Evolutionary conservation across 108 stramenopile species (phyloP).

Genomic region (Pelagomonas calceolata): DNA sequence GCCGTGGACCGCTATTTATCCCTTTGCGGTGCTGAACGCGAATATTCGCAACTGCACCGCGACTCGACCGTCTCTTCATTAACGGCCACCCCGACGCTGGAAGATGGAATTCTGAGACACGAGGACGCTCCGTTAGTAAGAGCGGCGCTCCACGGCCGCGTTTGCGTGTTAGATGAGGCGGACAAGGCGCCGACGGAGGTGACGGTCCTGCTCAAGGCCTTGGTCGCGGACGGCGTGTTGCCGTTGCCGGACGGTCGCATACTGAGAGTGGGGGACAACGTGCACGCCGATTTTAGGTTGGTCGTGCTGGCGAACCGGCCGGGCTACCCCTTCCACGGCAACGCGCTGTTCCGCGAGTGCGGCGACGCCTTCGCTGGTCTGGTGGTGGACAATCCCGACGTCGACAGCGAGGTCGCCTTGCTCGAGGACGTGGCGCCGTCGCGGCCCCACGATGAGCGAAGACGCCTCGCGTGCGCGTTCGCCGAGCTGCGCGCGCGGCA

Average conservation of each 20-base stretch:
- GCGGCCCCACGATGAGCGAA: conserved; percentile 30
- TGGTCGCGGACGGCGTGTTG: conserved; percentile 77
- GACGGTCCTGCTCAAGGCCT: conserved; percentile 59
- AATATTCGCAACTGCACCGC: conserved; percentile 83
- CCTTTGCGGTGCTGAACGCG: conserved; percentile 56
- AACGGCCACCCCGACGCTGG: conserved; percentile 49
- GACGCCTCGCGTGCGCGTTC: conserved; percentile 44
- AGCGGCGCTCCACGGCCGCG: conserved; percentile 56
- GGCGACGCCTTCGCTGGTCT: conserved; percentile 62
- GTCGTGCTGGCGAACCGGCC: conserved; percentile 74
- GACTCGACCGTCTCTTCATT: conserved; percentile 69
- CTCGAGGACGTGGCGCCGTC: conserved; percentile 55
- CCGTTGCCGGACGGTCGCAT: conserved; percentile 61
- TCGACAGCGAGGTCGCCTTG: conserved; percentile 46
- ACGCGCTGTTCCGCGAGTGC: conserved; percentile 60
- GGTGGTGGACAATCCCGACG: conserved; percentile 49
- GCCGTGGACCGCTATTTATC: conserved; percentile 56
- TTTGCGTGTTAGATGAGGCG: conserved; percentile 77
- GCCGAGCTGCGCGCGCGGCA: conserved; percentile 50
- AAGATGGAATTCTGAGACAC: conserved; percentile 56
- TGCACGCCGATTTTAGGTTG: conserved; percentile 62
- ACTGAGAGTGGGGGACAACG: conserved; percentile 37
- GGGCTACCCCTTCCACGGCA: conserved; percentile 77
- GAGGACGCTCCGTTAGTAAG: conserved; percentile 67
- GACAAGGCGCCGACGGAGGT: conserved; percentile 85